phyloP scores from a whole-genome alignment of 768 basidiomycete species.

The Amanita brunnescens region DNA sequence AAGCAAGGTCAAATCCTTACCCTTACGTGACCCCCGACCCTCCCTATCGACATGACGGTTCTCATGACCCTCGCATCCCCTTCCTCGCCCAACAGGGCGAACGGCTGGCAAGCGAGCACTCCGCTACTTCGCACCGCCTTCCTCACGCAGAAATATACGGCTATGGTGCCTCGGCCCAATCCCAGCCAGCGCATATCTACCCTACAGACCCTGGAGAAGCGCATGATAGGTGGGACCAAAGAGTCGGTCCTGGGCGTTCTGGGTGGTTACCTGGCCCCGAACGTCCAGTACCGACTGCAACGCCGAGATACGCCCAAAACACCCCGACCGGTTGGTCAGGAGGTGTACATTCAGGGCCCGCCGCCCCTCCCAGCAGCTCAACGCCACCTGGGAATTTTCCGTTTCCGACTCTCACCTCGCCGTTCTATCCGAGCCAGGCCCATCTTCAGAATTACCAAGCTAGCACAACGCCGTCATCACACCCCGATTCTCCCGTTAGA shows the following conservation, averaged over 20 bases:
- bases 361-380: not conserved
- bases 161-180: slow-evolving; percentile 1
- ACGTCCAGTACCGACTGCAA: not conserved
- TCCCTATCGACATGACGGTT: slow-evolving; percentile 10
- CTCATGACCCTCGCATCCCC: slow-evolving; percentile 17
- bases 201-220: slow-evolving; percentile 3
- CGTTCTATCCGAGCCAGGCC: slow-evolving; percentile 42
- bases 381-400: slow-evolving; percentile 13
- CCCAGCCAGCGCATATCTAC: slow-evolving; percentile 7
- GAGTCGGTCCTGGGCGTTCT: slow-evolving; percentile 1
- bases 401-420: slow-evolving; percentile 49
- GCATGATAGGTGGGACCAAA: slow-evolving; percentile 9
- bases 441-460: slow-evolving; percentile 22
- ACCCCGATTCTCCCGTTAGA: slow-evolving; percentile 18
- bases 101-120: not conserved
- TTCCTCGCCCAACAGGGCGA: slow-evolving; percentile 12
- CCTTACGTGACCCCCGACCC: slow-evolving; percentile 6
- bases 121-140: slow-evolving; percentile 2
- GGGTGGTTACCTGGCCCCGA: slow-evolving; percentile 4
- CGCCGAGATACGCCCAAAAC: not conserved
- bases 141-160: slow-evolving; percentile 7
- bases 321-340: slow-evolving; percentile 2
- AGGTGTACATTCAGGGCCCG: not conserved
- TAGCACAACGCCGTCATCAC: slow-evolving; percentile 15
- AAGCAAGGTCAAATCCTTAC: slow-evolving; percentile 1